Percentiles rank a stretch among this genome's conserved stretches.
phyloP scores from a whole-genome alignment of 78 protist species.

The Pigoraptor vietnamica region DNA sequence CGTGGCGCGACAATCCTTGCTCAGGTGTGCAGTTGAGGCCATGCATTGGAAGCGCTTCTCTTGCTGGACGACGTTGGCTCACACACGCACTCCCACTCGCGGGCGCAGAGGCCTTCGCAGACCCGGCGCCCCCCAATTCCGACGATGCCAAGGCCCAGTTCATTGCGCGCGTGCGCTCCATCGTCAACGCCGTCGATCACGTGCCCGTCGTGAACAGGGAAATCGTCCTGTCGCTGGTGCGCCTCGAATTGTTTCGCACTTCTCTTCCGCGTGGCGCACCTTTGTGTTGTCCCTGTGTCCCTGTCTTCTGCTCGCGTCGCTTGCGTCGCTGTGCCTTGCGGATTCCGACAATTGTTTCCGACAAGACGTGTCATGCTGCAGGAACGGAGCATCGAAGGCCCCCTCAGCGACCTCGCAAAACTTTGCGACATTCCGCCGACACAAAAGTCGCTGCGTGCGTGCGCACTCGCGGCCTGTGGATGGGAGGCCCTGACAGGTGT shows the following conservation, averaged over 20 bases:
- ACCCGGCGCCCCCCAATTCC: background rate
- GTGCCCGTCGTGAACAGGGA: background rate
- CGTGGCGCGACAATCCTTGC: background rate
- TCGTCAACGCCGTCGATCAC: background rate
- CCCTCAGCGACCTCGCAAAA: background rate
- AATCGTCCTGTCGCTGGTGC: background rate
- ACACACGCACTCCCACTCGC: background rate
- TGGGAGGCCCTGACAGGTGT: background rate
- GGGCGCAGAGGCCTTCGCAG: background rate
- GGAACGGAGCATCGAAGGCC: background rate
- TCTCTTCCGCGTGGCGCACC: background rate
- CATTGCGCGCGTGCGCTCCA: background rate
- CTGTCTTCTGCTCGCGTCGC: background rate
- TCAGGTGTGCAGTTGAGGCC: background rate
- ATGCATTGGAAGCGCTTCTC: no score
- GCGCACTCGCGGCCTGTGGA: background rate
- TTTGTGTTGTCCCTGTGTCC: no score
- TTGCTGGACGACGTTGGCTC: background rate
- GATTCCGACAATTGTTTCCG: background rate
- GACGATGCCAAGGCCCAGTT: background rate
- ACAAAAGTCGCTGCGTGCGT: background rate
- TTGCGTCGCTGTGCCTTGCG: background rate
- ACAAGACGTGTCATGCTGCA: no score
- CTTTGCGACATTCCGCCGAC: background rate
- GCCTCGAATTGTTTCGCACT: background rate